Evolutionary conservation across 2,329 filamentous ascomycete genomes (phyloP).

Genomic region (Venturia pyrina): DNA sequence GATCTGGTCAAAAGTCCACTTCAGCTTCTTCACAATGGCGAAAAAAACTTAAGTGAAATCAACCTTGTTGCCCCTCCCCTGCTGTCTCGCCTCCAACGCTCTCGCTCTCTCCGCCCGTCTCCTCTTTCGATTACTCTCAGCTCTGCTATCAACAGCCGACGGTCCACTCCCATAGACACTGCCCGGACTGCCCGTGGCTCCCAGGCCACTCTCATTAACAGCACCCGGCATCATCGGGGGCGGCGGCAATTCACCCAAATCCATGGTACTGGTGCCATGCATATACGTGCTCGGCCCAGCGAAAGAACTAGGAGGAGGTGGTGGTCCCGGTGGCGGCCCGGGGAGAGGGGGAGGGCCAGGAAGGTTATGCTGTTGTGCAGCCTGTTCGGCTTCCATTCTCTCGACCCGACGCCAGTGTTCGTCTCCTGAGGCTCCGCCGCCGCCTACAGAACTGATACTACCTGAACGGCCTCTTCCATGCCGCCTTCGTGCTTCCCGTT

Average conservation of each 20-base stretch:
- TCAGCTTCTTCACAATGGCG: background rate
- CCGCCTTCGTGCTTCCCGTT: conserved; percentile 43
- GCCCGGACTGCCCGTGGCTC: conserved; percentile 25
- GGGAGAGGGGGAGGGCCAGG: conserved; percentile 22
- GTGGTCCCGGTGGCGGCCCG: conserved; percentile 19
- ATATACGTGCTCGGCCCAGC: conserved; percentile 1
- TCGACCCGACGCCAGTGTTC: conserved; percentile 31
- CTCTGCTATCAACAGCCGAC: conserved; percentile 29
- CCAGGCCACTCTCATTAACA: conserved; percentile 17
- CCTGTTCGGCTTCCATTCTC: conserved; percentile 20
- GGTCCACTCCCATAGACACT: conserved; percentile 23
- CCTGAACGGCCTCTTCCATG: conserved; percentile 29
- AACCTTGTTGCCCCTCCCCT: conserved; percentile 2
- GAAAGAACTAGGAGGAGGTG: conserved; percentile 15
- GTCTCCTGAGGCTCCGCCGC: conserved; percentile 20
- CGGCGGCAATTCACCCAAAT: conserved; percentile 19
- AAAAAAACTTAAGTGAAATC: background rate
- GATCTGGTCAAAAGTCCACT: background rate
- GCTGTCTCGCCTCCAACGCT: background rate
- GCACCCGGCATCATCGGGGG: conserved; percentile 25
- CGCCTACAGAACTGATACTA: conserved; percentile 30
- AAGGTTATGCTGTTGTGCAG: conserved; percentile 20
- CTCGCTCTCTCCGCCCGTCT: conserved; percentile 30
- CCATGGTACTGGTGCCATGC: background rate
- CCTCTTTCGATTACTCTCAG: conserved; percentile 28